Evolutionary conservation across 2,329 filamentous ascomycete species (phyloP), one percentile per base, ranked within the genome.

Genomic region (Colletotrichum sp.): DNA sequence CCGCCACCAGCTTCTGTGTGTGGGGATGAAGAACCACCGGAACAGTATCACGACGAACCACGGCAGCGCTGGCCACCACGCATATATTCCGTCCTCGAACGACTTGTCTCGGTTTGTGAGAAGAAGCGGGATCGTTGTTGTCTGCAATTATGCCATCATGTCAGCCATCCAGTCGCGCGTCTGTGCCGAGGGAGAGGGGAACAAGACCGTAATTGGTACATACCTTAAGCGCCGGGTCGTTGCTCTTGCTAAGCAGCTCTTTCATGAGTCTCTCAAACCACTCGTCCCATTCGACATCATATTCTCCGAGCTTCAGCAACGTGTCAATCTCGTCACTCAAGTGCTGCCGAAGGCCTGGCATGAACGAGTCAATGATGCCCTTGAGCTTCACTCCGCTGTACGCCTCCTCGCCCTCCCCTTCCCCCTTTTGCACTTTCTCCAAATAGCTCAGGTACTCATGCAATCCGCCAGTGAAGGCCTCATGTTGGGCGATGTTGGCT

Each of bases 271-370:
- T 76, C 66, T 79, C 78, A 69, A 81, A 81, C 80, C 81, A 84
- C 34, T 38, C 73, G 24, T 75, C 79, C 83, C 83, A 86, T 73
- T 85, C 81, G 43, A 81, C 79, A 30, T 81, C 82, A 63, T 82
- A 85, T 68, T 81, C 78, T 8, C 79, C 78, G 18, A 87, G 77
- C 2, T 65, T 79, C 52, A 84, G 64, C 18, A 88, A 81, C 52
- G 82, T 82, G 38, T 79, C 78, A 58, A 88, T 84, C 76, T 88
- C 86, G 8, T 85, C 81, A 4, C 75, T 76, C 13, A 88, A 78
- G 75, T 88, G 87, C 43, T 79, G 67, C 48, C 78, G 77, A 69
- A 88, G 76, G 5, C 77, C 75, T 1, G 80, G 78, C 43, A 81
- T 84, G 66, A 88, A 86, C 2, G 56, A 73, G 78, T 86, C 83